Conservation (phyloP, 2,329 filamentous ascomycete genomes). For the Aaosphaeria arxii region DNA sequence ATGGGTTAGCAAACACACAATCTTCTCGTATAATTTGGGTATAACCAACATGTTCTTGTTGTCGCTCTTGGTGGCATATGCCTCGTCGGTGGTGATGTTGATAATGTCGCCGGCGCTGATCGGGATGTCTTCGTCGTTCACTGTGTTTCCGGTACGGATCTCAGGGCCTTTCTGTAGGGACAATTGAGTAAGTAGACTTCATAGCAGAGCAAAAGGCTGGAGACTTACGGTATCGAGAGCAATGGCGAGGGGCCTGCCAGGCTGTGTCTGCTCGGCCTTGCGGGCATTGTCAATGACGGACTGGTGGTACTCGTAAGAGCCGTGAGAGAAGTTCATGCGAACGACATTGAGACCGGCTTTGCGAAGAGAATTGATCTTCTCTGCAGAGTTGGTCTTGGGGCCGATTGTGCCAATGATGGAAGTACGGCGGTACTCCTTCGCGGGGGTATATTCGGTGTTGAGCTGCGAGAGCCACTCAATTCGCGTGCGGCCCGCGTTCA, state of each 20-base stretch:
- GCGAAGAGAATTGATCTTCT: slow-evolving; percentile 94
- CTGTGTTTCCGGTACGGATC: slow-evolving; percentile 79
- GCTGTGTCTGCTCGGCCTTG: slow-evolving; percentile 72
- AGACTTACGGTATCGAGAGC: slow-evolving; percentile 71
- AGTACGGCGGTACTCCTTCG: slow-evolving; percentile 89
- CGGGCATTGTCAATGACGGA: slow-evolving; percentile 96
- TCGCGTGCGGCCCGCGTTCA: slow-evolving; percentile 68
- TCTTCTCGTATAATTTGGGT: neutral
- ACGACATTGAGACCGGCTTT: slow-evolving; percentile 93
- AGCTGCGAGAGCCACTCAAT: slow-evolving; percentile 72
- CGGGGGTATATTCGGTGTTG: slow-evolving; percentile 83
- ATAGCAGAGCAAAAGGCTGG: neutral
- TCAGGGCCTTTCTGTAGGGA: slow-evolving; percentile 69
- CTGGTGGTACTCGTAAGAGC: slow-evolving; percentile 94
- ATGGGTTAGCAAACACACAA: slow-evolving; percentile 1
- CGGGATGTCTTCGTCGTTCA: slow-evolving; percentile 69
- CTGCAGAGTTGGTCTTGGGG: slow-evolving; percentile 96
- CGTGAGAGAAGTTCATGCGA: slow-evolving; percentile 99
- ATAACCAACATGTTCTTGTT: slow-evolving; percentile 83
- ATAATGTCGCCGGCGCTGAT: slow-evolving; percentile 80
- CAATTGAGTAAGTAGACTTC: slow-evolving; percentile 7
- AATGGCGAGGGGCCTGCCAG: slow-evolving; percentile 89
- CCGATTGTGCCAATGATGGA: slow-evolving; percentile 99
- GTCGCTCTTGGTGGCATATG: slow-evolving; percentile 80
- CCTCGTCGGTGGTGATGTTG: slow-evolving; percentile 95